Evolutionary conservation across 768 basidiomycete genomes (phyloP), one percentile per base, ranked within the genome.

Genomic region (Dacryopinax spathularia): DNA sequence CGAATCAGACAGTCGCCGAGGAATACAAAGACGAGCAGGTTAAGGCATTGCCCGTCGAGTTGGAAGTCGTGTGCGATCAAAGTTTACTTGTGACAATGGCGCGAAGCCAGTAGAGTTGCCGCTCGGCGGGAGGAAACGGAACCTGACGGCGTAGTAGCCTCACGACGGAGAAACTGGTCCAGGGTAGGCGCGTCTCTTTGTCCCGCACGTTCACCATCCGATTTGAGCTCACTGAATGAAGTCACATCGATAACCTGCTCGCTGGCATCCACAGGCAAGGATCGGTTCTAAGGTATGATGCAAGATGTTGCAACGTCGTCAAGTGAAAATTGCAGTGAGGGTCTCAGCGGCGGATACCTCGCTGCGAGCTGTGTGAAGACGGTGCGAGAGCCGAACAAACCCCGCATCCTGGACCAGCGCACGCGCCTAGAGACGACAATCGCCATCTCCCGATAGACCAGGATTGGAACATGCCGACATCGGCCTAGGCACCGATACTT

Each of bases 131-230:
- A 29, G 48, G 48, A 10, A 56, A 18, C 48, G 48, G 48, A 29
- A 56, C 3, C 48, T 56, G 48, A 56, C 25, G 48, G 36, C 36
- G 36, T 37, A 37, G 48, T 56, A 56, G 48, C 48, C 48, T 56
- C 48, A 56, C 48, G 48, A 56, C 48, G 25, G 29, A 56, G 29
- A 41, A 41, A 41, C 18, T 41, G 16, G 31, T 56, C 31, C 48
- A 56, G 48, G 48, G 48, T 56, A 56, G 48, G 10, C n/a, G n/a
- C 18, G 2, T 56, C 18, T 29, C 29, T 56, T 56, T 27, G 48
- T 56, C 48, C 18, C 20, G 25, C 9, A 29, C 48, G 5, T 15
- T 31, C 48, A 27, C 25, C 48, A n/a, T n/a, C n/a, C n/a, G n/a
- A n/a, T n/a, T n/a, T n/a, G n/a, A n/a, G n/a, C n/a, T n/a, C n/a